Evolutionary conservation across 768 basidiomycete species (phyloP).

Genomic region (Mycena haematopus): DNA sequence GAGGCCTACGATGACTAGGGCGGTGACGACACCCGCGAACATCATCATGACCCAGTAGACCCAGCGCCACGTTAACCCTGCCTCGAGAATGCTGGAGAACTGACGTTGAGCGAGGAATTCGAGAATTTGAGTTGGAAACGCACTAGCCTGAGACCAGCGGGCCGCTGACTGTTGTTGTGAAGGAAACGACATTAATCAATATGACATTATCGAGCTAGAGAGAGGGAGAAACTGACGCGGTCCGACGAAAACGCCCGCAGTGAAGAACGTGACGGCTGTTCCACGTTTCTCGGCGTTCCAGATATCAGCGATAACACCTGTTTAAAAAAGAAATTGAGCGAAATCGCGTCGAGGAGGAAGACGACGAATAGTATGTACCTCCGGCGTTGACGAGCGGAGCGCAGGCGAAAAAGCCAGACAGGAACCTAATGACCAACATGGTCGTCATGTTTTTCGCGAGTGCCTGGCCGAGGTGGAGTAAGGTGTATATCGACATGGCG

Average conservation of each 20-base stretch:
- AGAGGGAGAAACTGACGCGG: conserved; percentile 39
- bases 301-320: conserved; percentile 65
- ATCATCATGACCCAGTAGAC: conserved; percentile 77
- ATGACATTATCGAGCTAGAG: too few species aligned
- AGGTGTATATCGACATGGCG: conserved; percentile 56
- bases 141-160: conserved; percentile 66
- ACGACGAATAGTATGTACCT: conserved; percentile 36
- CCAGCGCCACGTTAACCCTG: conserved; percentile 63
- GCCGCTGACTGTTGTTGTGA: conserved; percentile 56
- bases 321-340: neutral
- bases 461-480: conserved; percentile 66
- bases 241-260: conserved; percentile 66
- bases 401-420: conserved; percentile 69
- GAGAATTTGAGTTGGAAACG: neutral
- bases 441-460: conserved; percentile 65
- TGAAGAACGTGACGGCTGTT: conserved; percentile 62
- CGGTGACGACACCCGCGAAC: conserved; percentile 58
- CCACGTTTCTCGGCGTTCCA: conserved; percentile 60
- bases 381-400: conserved; percentile 65
- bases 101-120: neutral
- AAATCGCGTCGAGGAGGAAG: neutral
- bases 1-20: conserved; percentile 50
- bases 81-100: conserved; percentile 46
- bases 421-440: conserved; percentile 63
- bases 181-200: neutral